Percentiles rank a stretch among this genome's conserved stretches.
Evolutionary conservation across 164 flowering plant genomes (phyloP).

Genomic region (Cinnamomum chago): DNA sequence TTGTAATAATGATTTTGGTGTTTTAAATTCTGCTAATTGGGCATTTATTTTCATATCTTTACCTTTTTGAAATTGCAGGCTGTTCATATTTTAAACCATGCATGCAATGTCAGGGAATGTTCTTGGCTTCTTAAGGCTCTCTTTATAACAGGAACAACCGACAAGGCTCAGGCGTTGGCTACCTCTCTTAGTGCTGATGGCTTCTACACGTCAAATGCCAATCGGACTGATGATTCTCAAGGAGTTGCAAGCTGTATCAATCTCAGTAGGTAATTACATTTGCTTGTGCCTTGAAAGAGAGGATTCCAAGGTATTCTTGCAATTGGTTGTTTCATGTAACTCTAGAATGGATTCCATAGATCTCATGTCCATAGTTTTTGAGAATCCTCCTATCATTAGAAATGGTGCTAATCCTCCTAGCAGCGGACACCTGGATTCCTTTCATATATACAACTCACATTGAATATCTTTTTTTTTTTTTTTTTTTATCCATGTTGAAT

Average conservation of each 20-base stretch:
- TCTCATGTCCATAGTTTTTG: no score
- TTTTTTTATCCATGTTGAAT: no score
- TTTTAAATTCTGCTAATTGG: no score
- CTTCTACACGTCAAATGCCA: not conserved
- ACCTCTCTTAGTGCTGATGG: slow-evolving; percentile 23
- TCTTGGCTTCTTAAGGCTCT: slow-evolving; percentile 23
- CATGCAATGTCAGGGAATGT: not conserved
- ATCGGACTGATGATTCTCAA: not conserved
- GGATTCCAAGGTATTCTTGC: no score
- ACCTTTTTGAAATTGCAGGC: slow-evolving; percentile 19
- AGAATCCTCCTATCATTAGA: no score
- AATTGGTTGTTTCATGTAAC: no score
- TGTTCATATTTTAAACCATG: slow-evolving; percentile 22
- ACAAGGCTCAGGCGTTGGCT: slow-evolving; percentile 14
- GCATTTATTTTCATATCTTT: no score
- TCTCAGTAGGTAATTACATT: not conserved
- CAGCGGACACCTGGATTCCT: no score
- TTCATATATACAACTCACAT: no score
- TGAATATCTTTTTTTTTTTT: not conserved
- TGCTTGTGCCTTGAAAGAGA: not conserved
- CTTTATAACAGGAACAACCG: slow-evolving; percentile 20
- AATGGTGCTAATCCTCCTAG: no score
- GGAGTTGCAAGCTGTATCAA: not conserved
- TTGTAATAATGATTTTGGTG: no score
- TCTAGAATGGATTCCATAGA: no score